Evolutionary conservation across 2,329 filamentous ascomycete genomes (phyloP).

Genomic region (Trichoderma koningiopsis): DNA sequence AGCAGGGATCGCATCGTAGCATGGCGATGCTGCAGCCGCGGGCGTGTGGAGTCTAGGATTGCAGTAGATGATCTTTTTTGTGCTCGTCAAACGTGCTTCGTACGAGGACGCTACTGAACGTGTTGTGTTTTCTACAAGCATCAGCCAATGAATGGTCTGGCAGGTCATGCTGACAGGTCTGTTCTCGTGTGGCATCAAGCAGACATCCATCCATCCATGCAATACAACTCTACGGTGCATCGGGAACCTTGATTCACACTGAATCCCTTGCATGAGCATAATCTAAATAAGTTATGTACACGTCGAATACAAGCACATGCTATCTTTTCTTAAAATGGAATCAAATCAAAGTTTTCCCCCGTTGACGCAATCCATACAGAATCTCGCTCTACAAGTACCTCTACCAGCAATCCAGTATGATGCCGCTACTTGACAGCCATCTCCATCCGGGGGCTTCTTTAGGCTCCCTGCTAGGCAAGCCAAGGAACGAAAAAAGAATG

Average conservation of each 20-base stretch:
- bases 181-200: background rate
- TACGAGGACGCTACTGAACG: background rate
- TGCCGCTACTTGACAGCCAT: background rate
- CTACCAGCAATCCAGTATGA: background rate
- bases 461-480: background rate
- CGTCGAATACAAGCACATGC: background rate
- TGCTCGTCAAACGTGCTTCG: background rate
- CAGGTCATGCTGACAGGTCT: background rate
- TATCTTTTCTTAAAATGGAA: background rate
- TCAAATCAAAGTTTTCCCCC: background rate
- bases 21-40: conserved; percentile 18
- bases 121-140: background rate
- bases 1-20: conserved; percentile 16
- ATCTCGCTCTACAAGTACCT: background rate
- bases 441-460: background rate
- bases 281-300: background rate
- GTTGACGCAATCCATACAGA: conserved; percentile 22
- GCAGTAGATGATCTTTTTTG: background rate
- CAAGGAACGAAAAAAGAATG: background rate
- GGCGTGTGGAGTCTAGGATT: conserved; percentile 14
- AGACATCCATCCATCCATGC: background rate
- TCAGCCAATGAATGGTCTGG: background rate
- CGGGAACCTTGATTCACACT: background rate
- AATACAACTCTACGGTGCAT: background rate
- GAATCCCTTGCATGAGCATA: background rate